Conservation (phyloP, 2,329 filamentous ascomycete species). For the Lasiodiplodia hormozganensis region DNA sequence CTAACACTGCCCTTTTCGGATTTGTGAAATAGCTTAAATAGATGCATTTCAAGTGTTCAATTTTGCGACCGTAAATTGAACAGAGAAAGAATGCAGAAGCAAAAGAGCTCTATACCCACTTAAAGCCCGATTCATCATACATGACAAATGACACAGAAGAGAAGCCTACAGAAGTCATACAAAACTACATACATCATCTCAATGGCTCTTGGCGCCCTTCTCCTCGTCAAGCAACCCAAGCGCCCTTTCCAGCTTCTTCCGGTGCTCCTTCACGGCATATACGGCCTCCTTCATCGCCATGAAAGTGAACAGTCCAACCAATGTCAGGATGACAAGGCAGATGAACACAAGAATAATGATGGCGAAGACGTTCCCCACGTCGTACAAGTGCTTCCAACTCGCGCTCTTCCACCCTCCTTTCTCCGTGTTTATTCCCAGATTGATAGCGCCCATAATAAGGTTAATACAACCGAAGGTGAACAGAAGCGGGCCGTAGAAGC, state of each 20-base stretch:
- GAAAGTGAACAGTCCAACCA: slow-evolving; percentile 12
- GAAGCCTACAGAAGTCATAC: neutral
- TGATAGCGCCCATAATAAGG: slow-evolving; percentile 14
- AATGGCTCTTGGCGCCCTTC: neutral
- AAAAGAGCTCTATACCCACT: too few relatives aligned
- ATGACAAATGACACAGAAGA: too few relatives aligned
- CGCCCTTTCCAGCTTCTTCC: neutral
- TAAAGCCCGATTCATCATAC: too few relatives aligned
- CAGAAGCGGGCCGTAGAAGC: slow-evolving; percentile 20
- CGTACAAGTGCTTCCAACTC: slow-evolving; percentile 7
- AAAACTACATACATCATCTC: neutral
- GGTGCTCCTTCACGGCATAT: slow-evolving; percentile 4
- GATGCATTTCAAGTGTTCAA: too few relatives aligned
- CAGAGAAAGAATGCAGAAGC: too few relatives aligned
- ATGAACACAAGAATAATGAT: slow-evolving; percentile 15
- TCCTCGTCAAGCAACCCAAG: neutral
- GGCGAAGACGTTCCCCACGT: neutral
- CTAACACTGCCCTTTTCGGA: too few relatives aligned
- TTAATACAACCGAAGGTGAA: slow-evolving; percentile 17
- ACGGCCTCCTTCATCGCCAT: slow-evolving; percentile 9
- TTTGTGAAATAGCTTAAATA: too few relatives aligned
- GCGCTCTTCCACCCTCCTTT: slow-evolving; percentile 7
- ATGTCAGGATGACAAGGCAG: neutral
- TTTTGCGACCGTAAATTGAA: too few relatives aligned
- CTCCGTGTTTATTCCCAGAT: slow-evolving; percentile 5